These are phyloP conservation scores for Orbilia brochopaga DNA, from an alignment of 2,329 filamentous ascomycete species.

Conservation along the genomic window DNA sequence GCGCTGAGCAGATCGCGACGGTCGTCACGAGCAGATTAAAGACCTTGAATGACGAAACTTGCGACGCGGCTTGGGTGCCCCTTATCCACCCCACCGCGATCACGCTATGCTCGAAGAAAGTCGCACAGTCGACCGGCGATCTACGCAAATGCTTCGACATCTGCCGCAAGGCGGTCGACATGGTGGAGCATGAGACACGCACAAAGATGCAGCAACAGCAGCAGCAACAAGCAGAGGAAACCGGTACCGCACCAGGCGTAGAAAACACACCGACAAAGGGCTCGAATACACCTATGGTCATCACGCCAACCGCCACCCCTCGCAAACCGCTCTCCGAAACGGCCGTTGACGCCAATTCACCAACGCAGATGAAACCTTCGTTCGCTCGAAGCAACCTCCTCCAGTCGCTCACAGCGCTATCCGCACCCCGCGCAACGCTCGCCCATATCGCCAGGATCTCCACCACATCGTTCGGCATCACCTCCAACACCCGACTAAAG, in stretches of 20 bases:
- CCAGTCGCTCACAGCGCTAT: constrained; percentile 58
- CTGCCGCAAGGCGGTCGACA: constrained; percentile 83
- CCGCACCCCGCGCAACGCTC: constrained; percentile 85
- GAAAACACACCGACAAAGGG: constrained; percentile 58
- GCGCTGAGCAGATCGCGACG: constrained; percentile 80
- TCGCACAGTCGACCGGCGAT: constrained; percentile 91
- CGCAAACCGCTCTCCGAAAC: constrained; percentile 70
- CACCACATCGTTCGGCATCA: constrained; percentile 85
- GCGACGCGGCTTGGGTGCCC: constrained; percentile 69
- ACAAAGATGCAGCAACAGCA: constrained; percentile 70
- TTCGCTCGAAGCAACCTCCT: constrained; percentile 27
- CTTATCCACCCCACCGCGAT: constrained; percentile 94
- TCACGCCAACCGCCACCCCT: constrained; percentile 25
- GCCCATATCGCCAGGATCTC: constrained; percentile 91
- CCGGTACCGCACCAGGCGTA: constrained; percentile 56
- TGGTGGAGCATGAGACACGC: constrained; percentile 84
- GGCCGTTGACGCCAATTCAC: constrained; percentile 76
- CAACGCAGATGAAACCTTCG: constrained; percentile 10
- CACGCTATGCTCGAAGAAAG: constrained; percentile 91
- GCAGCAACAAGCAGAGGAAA: constrained; percentile 64
- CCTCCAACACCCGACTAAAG: constrained; percentile 80
- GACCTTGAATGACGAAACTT: constrained; percentile 65
- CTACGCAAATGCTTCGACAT: constrained; percentile 95
- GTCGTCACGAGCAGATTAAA: constrained; percentile 85
- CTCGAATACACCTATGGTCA: constrained; percentile 25